Base-by-base conservation (phyloP, 805 yeast species). In the Lachancea meyersii region DNA sequence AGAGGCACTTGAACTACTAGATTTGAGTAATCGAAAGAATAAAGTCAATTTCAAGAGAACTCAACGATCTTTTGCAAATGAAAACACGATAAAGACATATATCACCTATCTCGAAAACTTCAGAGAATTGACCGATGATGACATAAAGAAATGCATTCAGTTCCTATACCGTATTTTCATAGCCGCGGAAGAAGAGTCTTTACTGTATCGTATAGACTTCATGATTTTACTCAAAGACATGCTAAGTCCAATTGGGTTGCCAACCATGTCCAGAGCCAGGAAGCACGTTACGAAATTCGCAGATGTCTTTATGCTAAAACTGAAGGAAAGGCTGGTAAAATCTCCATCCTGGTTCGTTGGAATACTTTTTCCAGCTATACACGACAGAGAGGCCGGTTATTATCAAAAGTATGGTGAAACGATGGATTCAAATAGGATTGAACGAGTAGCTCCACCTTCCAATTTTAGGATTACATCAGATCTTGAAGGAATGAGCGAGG, bases 141-240 rank as follows among this genome's bases (percentile, higher is more conserved):
- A 79, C 38, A 64, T 91, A 35, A 80, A 79, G 50, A 71, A 73
- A 37, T 79, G 82, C 9, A 57, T 93, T 7, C 68, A 82, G 1
- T 91, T 76, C 55, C 79, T 88, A 54, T 86, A 85, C 55, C 68
- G 85, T 23, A 62, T 86, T 1, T 78, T 87, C 50, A 79, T 82
- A 37, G 71, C 77, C 37, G 72, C 77, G 31, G 81, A 83, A 44
- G 72, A 70, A 39, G 77, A 79, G 32, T 67, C 79, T 0, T 63
- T 75, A 26, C 60, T 85, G 26, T 80, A 72, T 52, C 68, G 96
- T 39, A 57, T 93, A 26, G 96, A 89, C 57, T 78, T 93, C 55
- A 74, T 91, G 73, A 58, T 71, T 13, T 55, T 74, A 2, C 57
- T 85, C 1, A 73, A 78, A 53, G 68, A 73, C 21, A 65, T 83